Evolutionary conservation across 805 yeast genomes (phyloP).

Genomic region (Saturnispora sekii): DNA sequence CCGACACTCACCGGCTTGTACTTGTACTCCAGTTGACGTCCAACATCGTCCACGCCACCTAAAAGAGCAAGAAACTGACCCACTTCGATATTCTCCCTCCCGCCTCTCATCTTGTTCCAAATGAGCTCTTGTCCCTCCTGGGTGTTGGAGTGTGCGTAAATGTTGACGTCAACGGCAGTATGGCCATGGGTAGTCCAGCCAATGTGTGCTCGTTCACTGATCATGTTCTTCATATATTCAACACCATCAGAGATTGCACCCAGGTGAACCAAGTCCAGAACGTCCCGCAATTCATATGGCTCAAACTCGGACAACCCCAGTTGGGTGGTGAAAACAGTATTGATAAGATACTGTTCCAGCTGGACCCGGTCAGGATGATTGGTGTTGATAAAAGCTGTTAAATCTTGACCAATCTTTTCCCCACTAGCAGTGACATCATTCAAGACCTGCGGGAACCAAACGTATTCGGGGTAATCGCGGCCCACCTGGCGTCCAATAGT

Average conservation of each 20-base stretch:
- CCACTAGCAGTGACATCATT: conserved; percentile 67
- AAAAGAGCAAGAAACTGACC: conserved; percentile 60
- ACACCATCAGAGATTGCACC: conserved; percentile 18
- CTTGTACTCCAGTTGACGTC: conserved; percentile 2
- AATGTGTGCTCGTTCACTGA: conserved; percentile 72
- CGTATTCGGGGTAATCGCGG: conserved; percentile 66
- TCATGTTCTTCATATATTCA: conserved; percentile 55
- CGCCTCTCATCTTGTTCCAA: conserved; percentile 52
- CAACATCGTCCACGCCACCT: conserved; percentile 3
- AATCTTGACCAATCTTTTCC: conserved; percentile 39
- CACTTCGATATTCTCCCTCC: conserved; percentile 79
- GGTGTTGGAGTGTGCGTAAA: conserved; percentile 68
- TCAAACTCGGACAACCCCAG: conserved; percentile 57
- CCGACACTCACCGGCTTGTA: background rate
- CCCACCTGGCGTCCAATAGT: conserved; percentile 75
- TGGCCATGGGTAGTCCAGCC: conserved; percentile 99
- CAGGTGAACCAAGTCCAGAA: conserved; percentile 28
- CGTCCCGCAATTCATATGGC: conserved; percentile 39
- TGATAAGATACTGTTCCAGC: conserved; percentile 37
- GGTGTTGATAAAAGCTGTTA: conserved; percentile 8
- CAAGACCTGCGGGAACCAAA: conserved; percentile 79
- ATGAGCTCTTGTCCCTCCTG: conserved; percentile 32
- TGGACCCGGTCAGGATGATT: conserved; percentile 5
- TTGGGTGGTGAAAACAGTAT: conserved; percentile 49
- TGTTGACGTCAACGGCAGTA: conserved; percentile 90